phyloP scores from a whole-genome alignment of 192 early-diverging fungal species.

The Coemansia asiatica region DNA sequence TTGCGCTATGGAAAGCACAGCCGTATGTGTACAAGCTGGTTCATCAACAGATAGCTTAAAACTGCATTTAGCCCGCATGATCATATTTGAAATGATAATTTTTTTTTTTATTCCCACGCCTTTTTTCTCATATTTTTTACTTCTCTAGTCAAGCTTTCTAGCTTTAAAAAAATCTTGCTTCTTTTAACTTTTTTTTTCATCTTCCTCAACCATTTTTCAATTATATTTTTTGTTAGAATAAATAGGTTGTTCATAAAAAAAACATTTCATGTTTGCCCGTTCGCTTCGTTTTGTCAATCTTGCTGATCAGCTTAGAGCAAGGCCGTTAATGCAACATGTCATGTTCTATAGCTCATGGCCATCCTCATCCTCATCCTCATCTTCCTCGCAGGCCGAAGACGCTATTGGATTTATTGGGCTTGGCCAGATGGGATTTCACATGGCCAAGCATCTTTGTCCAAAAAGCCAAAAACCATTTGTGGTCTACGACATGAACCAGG shows the following conservation, averaged over 20 bases:
- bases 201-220: no score
- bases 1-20: constrained; percentile 40
- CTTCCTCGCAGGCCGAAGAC: no score
- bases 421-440: constrained; percentile 89
- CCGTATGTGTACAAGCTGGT: constrained; percentile 26
- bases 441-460: constrained; percentile 82
- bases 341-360: neutral
- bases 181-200: neutral
- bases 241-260: neutral
- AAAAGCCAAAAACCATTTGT: constrained; percentile 62
- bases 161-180: neutral
- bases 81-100: neutral
- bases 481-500: constrained; percentile 71
- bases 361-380: no score
- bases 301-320: no score
- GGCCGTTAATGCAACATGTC: neutral
- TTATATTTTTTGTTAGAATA: neutral
- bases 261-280: neutral
- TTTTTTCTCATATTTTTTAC: neutral
- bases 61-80: constrained; percentile 6
- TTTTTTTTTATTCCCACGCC: constrained; percentile 19
- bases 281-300: no score
- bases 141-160: no score
- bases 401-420: constrained; percentile 70
- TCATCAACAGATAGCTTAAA: neutral